Evolutionary conservation across 2,329 filamentous ascomycete species (phyloP).

Genomic region (Ilyonectria robusta): DNA sequence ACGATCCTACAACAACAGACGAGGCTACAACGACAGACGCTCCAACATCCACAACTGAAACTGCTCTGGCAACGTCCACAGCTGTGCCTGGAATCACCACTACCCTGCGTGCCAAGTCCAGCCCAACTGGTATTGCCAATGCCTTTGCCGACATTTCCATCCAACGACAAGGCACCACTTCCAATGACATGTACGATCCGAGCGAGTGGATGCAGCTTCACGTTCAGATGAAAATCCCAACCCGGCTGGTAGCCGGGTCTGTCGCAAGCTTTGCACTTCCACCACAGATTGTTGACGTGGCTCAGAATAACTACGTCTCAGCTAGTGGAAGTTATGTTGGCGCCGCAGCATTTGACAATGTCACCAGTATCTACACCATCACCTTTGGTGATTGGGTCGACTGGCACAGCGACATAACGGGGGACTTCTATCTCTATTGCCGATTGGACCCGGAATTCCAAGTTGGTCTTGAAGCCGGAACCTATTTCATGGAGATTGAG

Average conservation of each 20-base stretch:
- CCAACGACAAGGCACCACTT: not conserved
- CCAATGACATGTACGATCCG: conserved; percentile 5
- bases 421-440: conserved; percentile 30
- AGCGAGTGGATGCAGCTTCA: conserved; percentile 20
- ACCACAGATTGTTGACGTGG: conserved; percentile 23
- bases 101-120: conserved; percentile 24
- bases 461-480: conserved; percentile 1
- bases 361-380: conserved; percentile 5
- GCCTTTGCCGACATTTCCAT: conserved; percentile 11
- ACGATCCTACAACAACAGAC: conserved; percentile 3
- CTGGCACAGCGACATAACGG: conserved; percentile 25
- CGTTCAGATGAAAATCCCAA: conserved; percentile 16
- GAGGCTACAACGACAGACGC: conserved; percentile 2
- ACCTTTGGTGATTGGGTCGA: conserved; percentile 13
- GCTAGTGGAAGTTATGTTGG: not conserved
- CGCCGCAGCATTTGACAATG: not conserved
- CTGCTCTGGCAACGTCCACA: not conserved
- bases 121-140: conserved; percentile 22
- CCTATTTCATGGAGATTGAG: conserved; percentile 18
- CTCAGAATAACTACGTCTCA: conserved; percentile 15
- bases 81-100: conserved; percentile 31
- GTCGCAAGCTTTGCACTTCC: conserved; percentile 27
- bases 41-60: conserved; percentile 4
- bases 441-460: conserved; percentile 12
- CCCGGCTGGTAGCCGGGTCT: conserved; percentile 5